Conservation (phyloP, 2,329 filamentous ascomycete genomes). For the Bipolaris cookei region DNA sequence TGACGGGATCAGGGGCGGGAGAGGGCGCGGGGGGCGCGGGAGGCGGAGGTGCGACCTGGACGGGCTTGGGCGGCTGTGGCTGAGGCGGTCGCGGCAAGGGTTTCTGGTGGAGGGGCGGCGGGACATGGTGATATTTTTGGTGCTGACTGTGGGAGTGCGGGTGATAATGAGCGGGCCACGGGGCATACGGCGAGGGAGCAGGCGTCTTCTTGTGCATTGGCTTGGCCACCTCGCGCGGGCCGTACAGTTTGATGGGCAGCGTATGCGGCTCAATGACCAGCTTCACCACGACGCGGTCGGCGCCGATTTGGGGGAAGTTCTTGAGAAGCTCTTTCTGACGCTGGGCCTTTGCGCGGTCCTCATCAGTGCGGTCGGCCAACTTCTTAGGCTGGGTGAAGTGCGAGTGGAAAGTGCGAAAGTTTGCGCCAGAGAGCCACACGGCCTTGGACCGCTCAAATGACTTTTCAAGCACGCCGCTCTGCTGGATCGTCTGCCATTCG, state of each 20-base stretch:
- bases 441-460: slow-evolving; percentile 75
- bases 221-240: slow-evolving; percentile 36
- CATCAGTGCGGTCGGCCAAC: slow-evolving; percentile 66
- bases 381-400: slow-evolving; percentile 47
- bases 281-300: slow-evolving; percentile 23
- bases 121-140: slow-evolving; percentile 32
- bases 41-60: slow-evolving; percentile 32
- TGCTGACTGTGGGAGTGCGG: slow-evolving; percentile 17
- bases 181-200: slow-evolving; percentile 34
- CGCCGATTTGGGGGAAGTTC: slow-evolving; percentile 47
- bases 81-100: slow-evolving; percentile 38
- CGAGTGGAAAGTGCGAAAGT: slow-evolving; percentile 49
- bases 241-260: slow-evolving; percentile 65
- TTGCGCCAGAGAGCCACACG: slow-evolving; percentile 46
- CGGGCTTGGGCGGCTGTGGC: slow-evolving; percentile 34
- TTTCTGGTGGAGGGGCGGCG: slow-evolving; percentile 24
- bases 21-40: slow-evolving; percentile 43
- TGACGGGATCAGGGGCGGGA: slow-evolving; percentile 73
- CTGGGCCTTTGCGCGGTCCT: slow-evolving; percentile 63
- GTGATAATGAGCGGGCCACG: slow-evolving; percentile 45
- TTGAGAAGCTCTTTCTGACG: slow-evolving; percentile 62
- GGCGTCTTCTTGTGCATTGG: slow-evolving; percentile 40
- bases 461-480: slow-evolving; percentile 77
- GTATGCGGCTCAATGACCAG: slow-evolving; percentile 82
- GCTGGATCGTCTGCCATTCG: slow-evolving; percentile 75